Conservation (phyloP, 2,329 filamentous ascomycete genomes). For the Phialophora tarda region DNA sequence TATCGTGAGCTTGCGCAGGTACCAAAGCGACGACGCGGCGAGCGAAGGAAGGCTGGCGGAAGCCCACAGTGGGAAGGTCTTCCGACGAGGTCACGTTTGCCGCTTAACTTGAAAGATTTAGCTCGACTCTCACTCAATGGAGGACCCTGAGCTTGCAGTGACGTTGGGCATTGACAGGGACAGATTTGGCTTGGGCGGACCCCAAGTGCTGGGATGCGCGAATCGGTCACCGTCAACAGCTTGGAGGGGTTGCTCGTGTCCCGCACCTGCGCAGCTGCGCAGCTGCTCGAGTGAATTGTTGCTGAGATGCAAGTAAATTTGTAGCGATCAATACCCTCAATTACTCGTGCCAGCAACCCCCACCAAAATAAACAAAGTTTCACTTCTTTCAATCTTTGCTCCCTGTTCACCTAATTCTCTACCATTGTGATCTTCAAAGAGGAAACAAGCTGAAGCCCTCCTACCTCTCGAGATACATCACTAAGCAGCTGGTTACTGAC, state of each 20-base stretch:
- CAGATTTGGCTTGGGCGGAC: conserved; percentile 14
- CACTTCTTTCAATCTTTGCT: conserved; percentile 20
- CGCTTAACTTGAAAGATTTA: neutral
- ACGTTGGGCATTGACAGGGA: conserved; percentile 4
- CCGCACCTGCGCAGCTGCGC: conserved; percentile 19
- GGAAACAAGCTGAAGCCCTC: neutral
- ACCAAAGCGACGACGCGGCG: conserved; percentile 32
- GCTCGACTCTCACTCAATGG: neutral
- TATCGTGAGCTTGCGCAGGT: conserved; percentile 32
- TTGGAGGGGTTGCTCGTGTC: conserved; percentile 19
- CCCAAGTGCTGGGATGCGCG: conserved; percentile 6
- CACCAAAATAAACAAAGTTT: conserved; percentile 37
- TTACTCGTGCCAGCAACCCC: conserved; percentile 27
- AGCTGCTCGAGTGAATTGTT: conserved; percentile 23
- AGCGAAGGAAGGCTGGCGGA: conserved; percentile 11
- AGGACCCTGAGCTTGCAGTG: conserved; percentile 6
- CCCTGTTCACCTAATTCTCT: conserved; percentile 11
- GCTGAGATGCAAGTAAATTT: conserved; percentile 16
- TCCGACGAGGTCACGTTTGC: conserved; percentile 20
- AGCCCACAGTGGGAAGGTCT: conserved; percentile 21
- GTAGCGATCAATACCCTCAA: conserved; percentile 27
- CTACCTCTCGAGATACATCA: conserved; percentile 12
- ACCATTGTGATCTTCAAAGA: conserved; percentile 5
- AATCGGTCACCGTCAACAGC: conserved; percentile 13
- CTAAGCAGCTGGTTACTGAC: conserved; percentile 31